phyloP scores from a whole-genome alignment of 306 rosid species.

The Sesbania bispinosa region DNA sequence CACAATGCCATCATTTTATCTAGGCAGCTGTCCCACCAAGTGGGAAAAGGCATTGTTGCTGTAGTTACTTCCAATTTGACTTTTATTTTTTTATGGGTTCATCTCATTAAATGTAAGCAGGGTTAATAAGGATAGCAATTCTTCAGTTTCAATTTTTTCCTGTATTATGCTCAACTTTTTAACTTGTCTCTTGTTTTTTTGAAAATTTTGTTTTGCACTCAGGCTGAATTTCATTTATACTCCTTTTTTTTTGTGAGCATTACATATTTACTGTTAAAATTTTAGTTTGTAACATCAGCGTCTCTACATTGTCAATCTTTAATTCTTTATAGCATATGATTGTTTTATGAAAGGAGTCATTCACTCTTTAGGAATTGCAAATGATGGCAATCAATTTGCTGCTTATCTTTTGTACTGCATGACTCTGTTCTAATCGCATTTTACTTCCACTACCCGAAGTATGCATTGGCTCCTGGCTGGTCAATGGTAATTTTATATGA shows the following conservation, averaged over 20 bases:
- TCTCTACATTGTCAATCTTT: too few relatives aligned
- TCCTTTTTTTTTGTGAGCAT: background rate
- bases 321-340: background rate
- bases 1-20: background rate
- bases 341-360: background rate
- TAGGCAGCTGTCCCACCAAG: background rate
- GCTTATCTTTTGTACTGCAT: background rate
- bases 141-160: background rate
- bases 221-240: background rate
- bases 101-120: background rate
- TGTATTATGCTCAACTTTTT: background rate
- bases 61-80: background rate
- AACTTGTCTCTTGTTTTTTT: background rate
- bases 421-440: background rate
- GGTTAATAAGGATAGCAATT: background rate
- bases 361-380: background rate
- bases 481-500: conserved; percentile 9
- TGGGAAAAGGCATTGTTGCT: background rate
- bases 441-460: background rate
- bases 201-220: background rate
- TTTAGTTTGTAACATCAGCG: too few relatives aligned
- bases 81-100: background rate
- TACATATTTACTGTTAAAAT: too few relatives aligned
- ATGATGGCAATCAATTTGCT: conserved; percentile 1
- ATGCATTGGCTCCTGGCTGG: background rate